Percentiles rank a stretch among this genome's conserved stretches.
phyloP scores from a whole-genome alignment of 2,329 filamentous ascomycete species.

The Fusarium dimerum region DNA sequence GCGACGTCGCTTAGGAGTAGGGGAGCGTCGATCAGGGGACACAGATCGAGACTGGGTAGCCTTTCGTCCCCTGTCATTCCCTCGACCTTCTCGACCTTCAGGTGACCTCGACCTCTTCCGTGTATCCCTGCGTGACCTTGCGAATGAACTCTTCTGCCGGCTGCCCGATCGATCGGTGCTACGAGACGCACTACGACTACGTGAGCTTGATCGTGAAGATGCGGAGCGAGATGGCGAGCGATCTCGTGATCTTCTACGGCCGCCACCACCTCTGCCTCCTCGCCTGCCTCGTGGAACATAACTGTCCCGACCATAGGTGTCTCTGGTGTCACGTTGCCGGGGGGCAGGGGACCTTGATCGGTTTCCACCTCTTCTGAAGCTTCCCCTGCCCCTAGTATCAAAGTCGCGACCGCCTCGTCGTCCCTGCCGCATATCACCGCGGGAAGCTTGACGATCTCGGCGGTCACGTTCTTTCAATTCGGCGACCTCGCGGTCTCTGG shows the following conservation, averaged over 20 bases:
- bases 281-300: slow-evolving; percentile 53
- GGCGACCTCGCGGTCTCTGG: slow-evolving; percentile 71
- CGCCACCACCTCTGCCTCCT: slow-evolving; percentile 42
- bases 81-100: slow-evolving; percentile 23
- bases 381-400: slow-evolving; percentile 45
- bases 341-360: slow-evolving; percentile 52
- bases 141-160: slow-evolving; percentile 36
- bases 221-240: slow-evolving; percentile 38
- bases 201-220: slow-evolving; percentile 36
- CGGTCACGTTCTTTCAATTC: slow-evolving; percentile 67
- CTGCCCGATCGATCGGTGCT: slow-evolving; percentile 35
- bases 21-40: slow-evolving; percentile 43
- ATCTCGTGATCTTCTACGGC: slow-evolving; percentile 29
- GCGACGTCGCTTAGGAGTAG: slow-evolving; percentile 51
- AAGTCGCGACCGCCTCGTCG: slow-evolving; percentile 54
- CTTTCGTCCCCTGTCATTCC: slow-evolving; percentile 23
- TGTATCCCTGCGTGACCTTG: slow-evolving; percentile 33
- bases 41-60: slow-evolving; percentile 35
- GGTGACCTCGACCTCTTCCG: slow-evolving; percentile 45
- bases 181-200: slow-evolving; percentile 33
- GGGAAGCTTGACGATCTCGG: slow-evolving; percentile 52
- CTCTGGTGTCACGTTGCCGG: slow-evolving; percentile 44
- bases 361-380: slow-evolving; percentile 45
- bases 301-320: slow-evolving; percentile 50
- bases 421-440: slow-evolving; percentile 55